Base-by-base conservation (phyloP, 345 rosid species). In the Tarenaya hassleriana region DNA sequence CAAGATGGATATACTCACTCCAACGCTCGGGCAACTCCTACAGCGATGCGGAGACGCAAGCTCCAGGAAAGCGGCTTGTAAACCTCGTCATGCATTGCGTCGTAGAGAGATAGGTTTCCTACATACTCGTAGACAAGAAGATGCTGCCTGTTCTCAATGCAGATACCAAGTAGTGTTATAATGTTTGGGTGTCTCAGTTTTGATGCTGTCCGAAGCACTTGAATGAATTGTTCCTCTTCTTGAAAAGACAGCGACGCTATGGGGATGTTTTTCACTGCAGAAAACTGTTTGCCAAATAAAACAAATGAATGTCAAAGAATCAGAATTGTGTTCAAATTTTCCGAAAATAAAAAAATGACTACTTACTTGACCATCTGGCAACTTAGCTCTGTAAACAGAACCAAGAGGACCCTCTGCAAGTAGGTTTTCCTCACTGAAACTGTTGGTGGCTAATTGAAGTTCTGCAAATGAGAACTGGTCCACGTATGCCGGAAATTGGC, bases 361-460 rank as follows among this genome's bases (percentile, higher is more conserved):
- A 21, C 16, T 56, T 79, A 87, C 98, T 58, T 76, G 80, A 61
- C 90, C 90, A 64, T 81, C 78, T 3, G 81, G 75, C 46, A 87
- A 75, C 62, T 76, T 71, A 12, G 94, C 95, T 79, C 62, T 85
- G 81, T 87, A 84, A 52, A 84, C 84, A 67, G 92, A 72, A 61
- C 96, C 96, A 49, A 91, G 84, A 55, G 96, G 84, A 62, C 95
- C 96, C 55, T 77, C 76, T 54, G 86, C 88, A 29, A 87, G 76
- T 48, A 84, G 71, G 52, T 88, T 84, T 58, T 77, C 79, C 71
- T 79, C 77, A 56, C 83, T 75, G 69, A 91, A 91, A 74, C 47
- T 67, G 60, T 79, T 77, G 17, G 96, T 87, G 41, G 90, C 94
- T 47, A 56, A 69, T 60, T 81, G 92, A 62, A 91, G 84, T 63